Percentiles rank a stretch among this genome's conserved stretches.
Evolutionary conservation across 177 flowering plant genomes (phyloP).

Genomic region (Vitis hybrid): DNA sequence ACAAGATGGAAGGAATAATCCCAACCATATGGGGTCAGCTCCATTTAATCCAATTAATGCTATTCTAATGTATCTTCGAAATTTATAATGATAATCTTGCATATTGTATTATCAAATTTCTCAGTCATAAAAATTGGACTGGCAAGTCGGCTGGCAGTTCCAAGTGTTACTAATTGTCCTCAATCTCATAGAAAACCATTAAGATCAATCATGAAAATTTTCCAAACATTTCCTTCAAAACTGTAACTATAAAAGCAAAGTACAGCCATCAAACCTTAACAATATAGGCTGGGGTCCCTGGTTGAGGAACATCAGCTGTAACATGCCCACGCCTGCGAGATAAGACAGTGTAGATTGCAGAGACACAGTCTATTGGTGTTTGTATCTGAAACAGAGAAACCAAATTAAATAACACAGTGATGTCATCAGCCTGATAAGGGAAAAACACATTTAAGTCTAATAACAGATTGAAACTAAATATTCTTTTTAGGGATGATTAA

Average conservation of each 20-base stretch:
- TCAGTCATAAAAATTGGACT: neutral
- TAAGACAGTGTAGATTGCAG: constrained; percentile 91
- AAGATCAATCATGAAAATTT: neutral
- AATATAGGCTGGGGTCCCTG: constrained; percentile 96
- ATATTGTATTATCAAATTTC: neutral
- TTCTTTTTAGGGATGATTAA: neutral
- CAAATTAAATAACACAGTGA: neutral
- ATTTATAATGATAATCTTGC: no score
- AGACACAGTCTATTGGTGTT: constrained; percentile 96
- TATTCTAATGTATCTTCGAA: no score
- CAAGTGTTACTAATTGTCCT: neutral
- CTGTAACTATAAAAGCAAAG: neutral
- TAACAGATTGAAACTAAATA: neutral
- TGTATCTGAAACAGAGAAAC: constrained; percentile 68
- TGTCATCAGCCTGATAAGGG: neutral
- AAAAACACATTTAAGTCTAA: neutral
- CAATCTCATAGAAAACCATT: neutral
- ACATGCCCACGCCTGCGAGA: constrained; percentile 98
- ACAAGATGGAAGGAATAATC: neutral
- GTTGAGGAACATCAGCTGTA: constrained; percentile 94
- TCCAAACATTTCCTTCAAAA: neutral
- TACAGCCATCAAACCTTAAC: constrained; percentile 66
- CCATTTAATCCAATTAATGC: no score
- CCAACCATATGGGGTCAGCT: no score
- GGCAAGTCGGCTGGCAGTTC: neutral